phyloP scores from a whole-genome alignment of 495 filamentous ascomycete species.

The Ramalina peruviana region DNA sequence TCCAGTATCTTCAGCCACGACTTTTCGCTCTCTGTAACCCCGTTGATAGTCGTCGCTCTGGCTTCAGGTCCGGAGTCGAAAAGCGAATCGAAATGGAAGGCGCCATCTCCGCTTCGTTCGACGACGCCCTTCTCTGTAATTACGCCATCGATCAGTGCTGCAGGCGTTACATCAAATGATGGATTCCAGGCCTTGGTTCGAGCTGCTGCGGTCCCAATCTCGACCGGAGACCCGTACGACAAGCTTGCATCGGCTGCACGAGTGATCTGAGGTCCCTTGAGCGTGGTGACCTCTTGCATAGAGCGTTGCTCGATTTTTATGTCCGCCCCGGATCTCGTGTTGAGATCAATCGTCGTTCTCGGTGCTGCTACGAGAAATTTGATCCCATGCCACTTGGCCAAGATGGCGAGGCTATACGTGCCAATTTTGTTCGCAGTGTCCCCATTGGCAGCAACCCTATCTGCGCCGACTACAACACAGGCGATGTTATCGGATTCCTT shows the following conservation, averaged over 20 bases:
- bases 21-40: too few relatives aligned
- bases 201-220: constrained; percentile 67
- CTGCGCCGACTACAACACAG: constrained; percentile 86
- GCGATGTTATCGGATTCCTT: constrained; percentile 46
- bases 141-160: constrained; percentile 77
- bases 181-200: constrained; percentile 88
- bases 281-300: constrained; percentile 60
- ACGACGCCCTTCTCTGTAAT: constrained; percentile 85
- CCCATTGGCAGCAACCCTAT: constrained; percentile 88
- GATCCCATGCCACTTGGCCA: constrained; percentile 72
- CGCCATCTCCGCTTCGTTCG: constrained; percentile 58
- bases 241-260: constrained; percentile 29
- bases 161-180: constrained; percentile 86
- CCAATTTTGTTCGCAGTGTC: constrained; percentile 99
- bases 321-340: constrained; percentile 54
- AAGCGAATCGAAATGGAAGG: constrained; percentile 43
- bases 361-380: constrained; percentile 95
- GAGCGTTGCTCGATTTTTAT: constrained; percentile 85
- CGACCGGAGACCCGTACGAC: constrained; percentile 28
- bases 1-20: too few relatives aligned
- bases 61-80: constrained; percentile 23
- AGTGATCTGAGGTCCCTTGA: constrained; percentile 47
- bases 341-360: constrained; percentile 81
- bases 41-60: background rate
- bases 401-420: constrained; percentile 80